Evolutionary conservation across 192 early-diverging fungal genomes (phyloP), one percentile per base, ranked within the genome.

Genomic region (Coemansia sp.): DNA sequence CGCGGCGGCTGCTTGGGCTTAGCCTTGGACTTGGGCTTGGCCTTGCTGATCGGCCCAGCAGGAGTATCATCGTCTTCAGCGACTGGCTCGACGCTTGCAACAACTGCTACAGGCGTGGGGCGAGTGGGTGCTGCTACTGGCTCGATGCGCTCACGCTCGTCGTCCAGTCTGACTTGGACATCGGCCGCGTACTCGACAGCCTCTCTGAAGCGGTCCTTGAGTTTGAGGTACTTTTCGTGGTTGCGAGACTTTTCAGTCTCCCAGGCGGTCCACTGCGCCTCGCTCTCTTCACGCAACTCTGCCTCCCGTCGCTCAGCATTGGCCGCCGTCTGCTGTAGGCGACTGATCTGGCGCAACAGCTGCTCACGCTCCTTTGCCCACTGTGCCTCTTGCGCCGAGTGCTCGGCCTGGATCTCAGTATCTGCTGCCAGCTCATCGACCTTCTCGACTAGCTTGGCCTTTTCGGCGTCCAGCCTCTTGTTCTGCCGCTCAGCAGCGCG

Each of bases 271-370:
- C 71, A 78, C 62, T 72, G 71, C 37, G 34, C 44, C 59, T 77
- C 75, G 67, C 76, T 75, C 49, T 78, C 75, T n/a, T 78, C 73
- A 49, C 75, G 75, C 64, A 78, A 60, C 69, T 83, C 80, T 0
- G 75, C 62, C 24, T 77, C 80, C 10, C 80, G 61, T 22, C 64
- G 56, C 64, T 77, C 71, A 7, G 80, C 71, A 35, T 61, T 71
- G 32, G 68, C 70, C 0, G 73, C 73, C 2, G 71, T 67, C 58
- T 71, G 62, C 50, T 83, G 81, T 2, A 78, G 47, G 6, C 73
- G 68, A 3, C 24, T 24, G 49, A 83, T 69, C 59, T 83, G 71
- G 4, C 70, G 67, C 60, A 62, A 49, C 44, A 78, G 62, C 64
- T 74, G 73, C 37, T 83, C 73, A 35, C 73, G 75, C 60, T 83